phyloP scores from a whole-genome alignment of 2,329 filamentous ascomycete species.

The Phyllachora maydis region DNA sequence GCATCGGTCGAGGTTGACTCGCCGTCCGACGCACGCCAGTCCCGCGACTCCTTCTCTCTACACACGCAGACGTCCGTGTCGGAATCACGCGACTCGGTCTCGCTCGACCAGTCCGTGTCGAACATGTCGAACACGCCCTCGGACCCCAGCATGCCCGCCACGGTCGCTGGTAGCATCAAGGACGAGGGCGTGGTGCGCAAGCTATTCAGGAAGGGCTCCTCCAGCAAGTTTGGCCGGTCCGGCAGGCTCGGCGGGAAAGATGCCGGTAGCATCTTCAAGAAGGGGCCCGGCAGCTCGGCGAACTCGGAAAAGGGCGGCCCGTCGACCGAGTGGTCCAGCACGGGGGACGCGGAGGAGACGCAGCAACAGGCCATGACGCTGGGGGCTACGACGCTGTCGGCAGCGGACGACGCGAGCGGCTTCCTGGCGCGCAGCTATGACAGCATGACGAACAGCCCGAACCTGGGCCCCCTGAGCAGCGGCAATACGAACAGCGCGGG shows the following conservation, averaged over 20 bases:
- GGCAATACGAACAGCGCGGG: conserved; percentile 14
- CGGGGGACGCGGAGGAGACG: conserved; percentile 32
- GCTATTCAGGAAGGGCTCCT: conserved; percentile 43
- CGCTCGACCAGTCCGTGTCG: conserved; percentile 31
- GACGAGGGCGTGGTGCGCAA: conserved; percentile 36
- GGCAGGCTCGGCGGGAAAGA: conserved; percentile 32
- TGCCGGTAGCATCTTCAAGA: conserved; percentile 34
- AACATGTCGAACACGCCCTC: conserved; percentile 37
- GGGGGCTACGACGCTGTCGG: too few species aligned
- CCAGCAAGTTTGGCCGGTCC: conserved; percentile 42
- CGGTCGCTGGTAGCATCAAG: conserved; percentile 17
- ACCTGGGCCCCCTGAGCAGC: conserved; percentile 24
- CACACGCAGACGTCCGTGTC: conserved; percentile 36
- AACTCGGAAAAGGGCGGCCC: conserved; percentile 36
- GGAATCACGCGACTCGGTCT: conserved; percentile 37
- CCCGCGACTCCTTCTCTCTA: conserved; percentile 33
- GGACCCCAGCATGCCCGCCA: conserved; percentile 20
- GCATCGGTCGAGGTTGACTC: conserved; percentile 24
- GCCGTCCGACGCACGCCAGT: conserved; percentile 29
- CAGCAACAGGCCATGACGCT: too few species aligned
- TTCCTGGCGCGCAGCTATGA: conserved; percentile 29
- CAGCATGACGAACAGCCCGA: conserved; percentile 33
- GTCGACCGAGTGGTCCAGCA: conserved; percentile 29
- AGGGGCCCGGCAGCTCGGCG: conserved; percentile 21
- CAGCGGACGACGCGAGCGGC: conserved; percentile 27